A percentile compares a stretch with the other conserved stretches of the same genome.
These are phyloP conservation scores for Stevia rebaudiana DNA, from an alignment of 140 eudicot species.

Conservation along the genomic window DNA sequence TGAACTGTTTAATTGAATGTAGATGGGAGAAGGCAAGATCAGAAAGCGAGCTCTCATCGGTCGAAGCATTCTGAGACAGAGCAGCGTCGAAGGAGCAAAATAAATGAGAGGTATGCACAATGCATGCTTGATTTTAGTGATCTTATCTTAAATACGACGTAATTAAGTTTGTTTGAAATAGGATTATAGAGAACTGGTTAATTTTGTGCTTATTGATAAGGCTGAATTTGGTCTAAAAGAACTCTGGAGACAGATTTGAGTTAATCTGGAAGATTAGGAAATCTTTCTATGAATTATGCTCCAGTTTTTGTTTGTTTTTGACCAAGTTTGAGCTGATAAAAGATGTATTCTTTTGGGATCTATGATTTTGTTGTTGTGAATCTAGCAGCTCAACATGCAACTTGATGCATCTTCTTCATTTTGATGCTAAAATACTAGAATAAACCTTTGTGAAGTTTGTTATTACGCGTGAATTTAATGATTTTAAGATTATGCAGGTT, in stretches of 20 bases:
- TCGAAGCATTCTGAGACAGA: slow-evolving; percentile 96
- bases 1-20: slow-evolving; percentile 21
- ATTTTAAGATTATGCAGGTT: slow-evolving; percentile 45
- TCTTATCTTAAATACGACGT: background rate
- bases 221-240: background rate
- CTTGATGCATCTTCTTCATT: slow-evolving; percentile 8
- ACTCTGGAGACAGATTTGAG: background rate
- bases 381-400: background rate
- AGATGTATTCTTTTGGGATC: background rate
- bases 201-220: background rate
- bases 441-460: background rate
- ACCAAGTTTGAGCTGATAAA: background rate
- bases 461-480: background rate
- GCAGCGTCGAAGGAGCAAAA: slow-evolving; percentile 88
- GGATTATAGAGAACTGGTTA: background rate
- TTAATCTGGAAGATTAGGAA: background rate
- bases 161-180: background rate
- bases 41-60: slow-evolving; percentile 31
- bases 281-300: background rate
- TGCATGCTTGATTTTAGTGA: background rate
- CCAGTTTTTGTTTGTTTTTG: background rate
- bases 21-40: slow-evolving; percentile 49
- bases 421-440: slow-evolving; percentile 3
- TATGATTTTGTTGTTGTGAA: background rate
- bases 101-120: slow-evolving; percentile 61